phyloP scores from a whole-genome alignment of 805 yeast genomes.

The Zygosaccharomyces lentus region DNA sequence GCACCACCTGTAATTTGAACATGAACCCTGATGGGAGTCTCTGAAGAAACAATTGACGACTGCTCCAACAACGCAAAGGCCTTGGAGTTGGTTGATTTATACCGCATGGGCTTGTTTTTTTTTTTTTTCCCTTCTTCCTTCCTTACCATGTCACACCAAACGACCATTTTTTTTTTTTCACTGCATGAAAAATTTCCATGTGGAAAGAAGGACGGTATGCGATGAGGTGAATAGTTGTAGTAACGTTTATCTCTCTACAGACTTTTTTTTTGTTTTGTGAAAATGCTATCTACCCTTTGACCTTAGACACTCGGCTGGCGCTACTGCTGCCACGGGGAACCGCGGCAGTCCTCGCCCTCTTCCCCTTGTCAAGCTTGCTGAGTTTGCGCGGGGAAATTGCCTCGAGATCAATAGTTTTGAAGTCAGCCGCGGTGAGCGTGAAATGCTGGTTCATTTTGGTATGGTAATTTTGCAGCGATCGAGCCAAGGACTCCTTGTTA shows the following conservation, averaged over 20 bases:
- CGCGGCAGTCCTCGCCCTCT: background rate
- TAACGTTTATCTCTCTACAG: no score
- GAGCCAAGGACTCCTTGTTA: constrained; percentile 18
- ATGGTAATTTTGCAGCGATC: constrained; percentile 14
- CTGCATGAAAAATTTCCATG: background rate
- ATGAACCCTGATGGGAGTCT: constrained; percentile 18
- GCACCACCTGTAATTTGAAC: constrained; percentile 44
- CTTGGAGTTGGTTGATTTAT: background rate
- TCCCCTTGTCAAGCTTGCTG: background rate
- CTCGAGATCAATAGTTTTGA: constrained; percentile 27
- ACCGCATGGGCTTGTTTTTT: background rate
- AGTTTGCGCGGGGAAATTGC: constrained; percentile 7
- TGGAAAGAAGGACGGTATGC: background rate
- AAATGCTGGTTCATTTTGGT: constrained; percentile 24
- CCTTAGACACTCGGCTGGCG: constrained; percentile 11
- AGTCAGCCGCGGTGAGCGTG: constrained; percentile 28
- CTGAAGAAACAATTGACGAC: background rate
- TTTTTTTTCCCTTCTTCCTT: background rate
- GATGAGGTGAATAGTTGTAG: background rate
- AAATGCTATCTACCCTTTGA: constrained; percentile 8
- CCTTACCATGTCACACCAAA: background rate
- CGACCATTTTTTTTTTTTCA: background rate
- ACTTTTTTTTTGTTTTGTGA: background rate
- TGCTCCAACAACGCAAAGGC: background rate
- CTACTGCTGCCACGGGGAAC: background rate